Evolutionary conservation across 2,329 filamentous ascomycete genomes (phyloP).

Genomic region (Talaromyces sp.): DNA sequence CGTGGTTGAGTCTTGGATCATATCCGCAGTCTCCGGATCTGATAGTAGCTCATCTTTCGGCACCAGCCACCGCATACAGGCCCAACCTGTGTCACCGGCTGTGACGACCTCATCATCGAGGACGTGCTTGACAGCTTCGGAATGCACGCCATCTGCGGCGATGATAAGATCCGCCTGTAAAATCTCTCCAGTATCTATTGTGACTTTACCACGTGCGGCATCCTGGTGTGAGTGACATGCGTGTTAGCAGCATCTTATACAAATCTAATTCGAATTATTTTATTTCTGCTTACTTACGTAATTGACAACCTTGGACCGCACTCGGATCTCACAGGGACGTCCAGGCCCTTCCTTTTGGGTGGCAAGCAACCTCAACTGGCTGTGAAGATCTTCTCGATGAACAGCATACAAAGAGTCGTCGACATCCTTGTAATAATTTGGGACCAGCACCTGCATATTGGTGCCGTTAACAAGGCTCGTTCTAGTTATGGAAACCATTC

Average conservation of each 20-base stretch:
- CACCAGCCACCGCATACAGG: background rate
- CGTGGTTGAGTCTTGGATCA: background rate
- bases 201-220: too few relatives aligned
- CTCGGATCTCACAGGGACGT: too few relatives aligned
- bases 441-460: background rate
- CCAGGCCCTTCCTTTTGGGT: too few relatives aligned
- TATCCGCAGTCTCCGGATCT: background rate
- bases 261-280: too few relatives aligned
- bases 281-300: too few relatives aligned
- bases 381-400: background rate
- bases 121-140: background rate
- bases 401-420: background rate
- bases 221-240: too few relatives aligned
- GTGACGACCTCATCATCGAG: background rate
- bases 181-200: background rate
- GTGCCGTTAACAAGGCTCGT: background rate
- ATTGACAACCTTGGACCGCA: too few relatives aligned
- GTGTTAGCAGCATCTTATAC: too few relatives aligned
- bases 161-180: background rate
- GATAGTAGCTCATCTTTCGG: background rate
- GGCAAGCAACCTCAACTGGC: too few relatives aligned
- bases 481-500: background rate
- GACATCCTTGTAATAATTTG: background rate
- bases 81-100: background rate
- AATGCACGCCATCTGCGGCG: background rate